Percentiles rank a stretch among this genome's conserved stretches.
These are phyloP conservation scores for Ophiostoma montium DNA, from an alignment of 2,329 filamentous ascomycete genomes.

Conservation along the genomic window DNA sequence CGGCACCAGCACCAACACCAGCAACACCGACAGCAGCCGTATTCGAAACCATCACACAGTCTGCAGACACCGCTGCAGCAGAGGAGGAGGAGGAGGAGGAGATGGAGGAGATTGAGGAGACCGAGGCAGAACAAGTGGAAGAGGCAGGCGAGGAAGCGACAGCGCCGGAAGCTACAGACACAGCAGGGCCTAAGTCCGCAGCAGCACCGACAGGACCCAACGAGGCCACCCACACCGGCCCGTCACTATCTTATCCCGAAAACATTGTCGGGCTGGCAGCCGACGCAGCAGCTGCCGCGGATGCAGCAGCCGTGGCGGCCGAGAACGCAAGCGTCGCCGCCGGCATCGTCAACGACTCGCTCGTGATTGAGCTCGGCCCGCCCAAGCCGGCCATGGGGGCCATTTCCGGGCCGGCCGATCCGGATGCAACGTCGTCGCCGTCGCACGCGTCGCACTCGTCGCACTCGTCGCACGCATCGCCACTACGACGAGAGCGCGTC, in stretches of 20 bases:
- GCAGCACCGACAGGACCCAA: not conserved
- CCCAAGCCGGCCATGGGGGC: constrained; percentile 8
- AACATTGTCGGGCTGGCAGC: not conserved
- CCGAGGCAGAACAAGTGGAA: too few species aligned
- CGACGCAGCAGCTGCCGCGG: not conserved
- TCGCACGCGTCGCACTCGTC: too few species aligned
- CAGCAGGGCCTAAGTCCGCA: not conserved
- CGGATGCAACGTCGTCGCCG: not conserved
- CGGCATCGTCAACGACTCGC: not conserved
- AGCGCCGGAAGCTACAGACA: not conserved
- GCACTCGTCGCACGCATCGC: too few species aligned
- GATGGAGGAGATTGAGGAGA: not conserved
- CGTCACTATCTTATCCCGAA: not conserved
- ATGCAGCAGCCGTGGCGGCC: constrained; percentile 1
- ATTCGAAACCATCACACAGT: not conserved
- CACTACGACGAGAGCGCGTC: not conserved
- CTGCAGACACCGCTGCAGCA: not conserved
- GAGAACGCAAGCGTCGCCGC: not conserved
- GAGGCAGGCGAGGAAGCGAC: not conserved
- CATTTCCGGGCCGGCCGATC: not conserved
- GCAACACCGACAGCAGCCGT: constrained; percentile 13
- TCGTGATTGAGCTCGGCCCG: constrained; percentile 14
- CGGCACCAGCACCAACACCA: not conserved
- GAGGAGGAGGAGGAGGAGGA: not conserved
- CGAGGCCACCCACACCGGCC: not conserved